A percentile compares a stretch with the other conserved stretches of the same genome.
These are phyloP conservation scores for Ophiorrhiza pumila DNA, from an alignment of 257 asterid genomes.

Conservation along the genomic window DNA sequence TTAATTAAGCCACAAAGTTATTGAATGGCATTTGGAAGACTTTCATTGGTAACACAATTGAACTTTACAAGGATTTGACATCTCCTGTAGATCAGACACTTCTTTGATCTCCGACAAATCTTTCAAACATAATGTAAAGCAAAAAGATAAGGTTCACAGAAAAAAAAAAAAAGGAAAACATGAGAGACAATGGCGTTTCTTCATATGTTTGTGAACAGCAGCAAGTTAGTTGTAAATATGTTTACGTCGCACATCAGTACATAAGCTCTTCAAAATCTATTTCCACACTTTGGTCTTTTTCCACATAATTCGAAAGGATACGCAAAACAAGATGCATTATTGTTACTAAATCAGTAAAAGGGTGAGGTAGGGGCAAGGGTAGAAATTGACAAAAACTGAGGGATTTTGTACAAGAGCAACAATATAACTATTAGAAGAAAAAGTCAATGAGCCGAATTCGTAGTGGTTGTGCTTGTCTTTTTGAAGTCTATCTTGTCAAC, in stretches of 20 bases:
- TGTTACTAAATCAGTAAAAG: background rate
- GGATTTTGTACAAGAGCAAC: background rate
- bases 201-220: background rate
- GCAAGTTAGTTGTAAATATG: background rate
- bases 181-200: background rate
- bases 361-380: background rate
- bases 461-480: conserved; percentile 68
- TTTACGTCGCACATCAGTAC: background rate
- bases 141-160: no score
- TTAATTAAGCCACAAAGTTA: no score
- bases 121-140: no score
- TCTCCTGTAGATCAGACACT: no score
- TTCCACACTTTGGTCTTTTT: background rate
- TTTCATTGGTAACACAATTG: no score
- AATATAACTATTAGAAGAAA: background rate
- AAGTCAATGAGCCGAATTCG: background rate
- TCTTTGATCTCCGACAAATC: no score
- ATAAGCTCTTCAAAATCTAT: background rate
- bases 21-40: no score
- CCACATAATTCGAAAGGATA: background rate
- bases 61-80: no score
- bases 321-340: background rate
- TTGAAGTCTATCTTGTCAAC: conserved; percentile 97
- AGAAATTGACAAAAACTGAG: background rate
- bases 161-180: no score